Conservation (phyloP, 805 yeast species). For the Spathaspora sp. region DNA sequence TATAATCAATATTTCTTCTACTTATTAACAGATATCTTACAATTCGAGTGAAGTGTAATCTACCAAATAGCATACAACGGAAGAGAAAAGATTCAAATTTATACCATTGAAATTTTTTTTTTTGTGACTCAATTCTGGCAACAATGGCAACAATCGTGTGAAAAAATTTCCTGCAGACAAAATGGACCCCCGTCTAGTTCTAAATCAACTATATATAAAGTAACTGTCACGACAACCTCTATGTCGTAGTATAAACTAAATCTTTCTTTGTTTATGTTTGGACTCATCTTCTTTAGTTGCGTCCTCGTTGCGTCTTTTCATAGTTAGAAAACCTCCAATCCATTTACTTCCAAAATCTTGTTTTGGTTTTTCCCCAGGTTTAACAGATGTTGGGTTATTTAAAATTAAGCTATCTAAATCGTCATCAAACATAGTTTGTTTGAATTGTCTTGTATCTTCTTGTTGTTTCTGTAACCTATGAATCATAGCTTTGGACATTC, state of each 20-base stretch:
- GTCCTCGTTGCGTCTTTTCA: conserved; percentile 1
- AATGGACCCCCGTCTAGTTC: background rate
- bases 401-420: conserved; percentile 15
- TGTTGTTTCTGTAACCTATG: conserved; percentile 32
- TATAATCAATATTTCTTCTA: conserved; percentile 2
- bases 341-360: conserved; percentile 11
- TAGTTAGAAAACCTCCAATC: conserved; percentile 21
- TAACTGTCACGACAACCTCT: background rate
- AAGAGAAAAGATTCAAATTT: background rate
- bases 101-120: conserved; percentile 2
- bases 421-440: conserved; percentile 6
- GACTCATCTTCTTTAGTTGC: background rate
- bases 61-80: conserved; percentile 12
- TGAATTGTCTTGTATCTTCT: background rate
- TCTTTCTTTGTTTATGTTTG: background rate
- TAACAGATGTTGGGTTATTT: conserved; percentile 1
- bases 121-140: background rate
- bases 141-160: background rate
- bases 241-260: background rate
- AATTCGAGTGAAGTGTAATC: conserved; percentile 11
- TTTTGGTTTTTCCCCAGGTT: background rate
- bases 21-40: conserved; percentile 2
- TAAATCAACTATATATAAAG: no score
- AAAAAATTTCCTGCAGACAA: conserved; percentile 1
- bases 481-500: conserved; percentile 60